Evolutionary conservation across 371 early-diverging fungal species (phyloP), one percentile per base, ranked within the genome.

Genomic region (Mucor mucedo): DNA sequence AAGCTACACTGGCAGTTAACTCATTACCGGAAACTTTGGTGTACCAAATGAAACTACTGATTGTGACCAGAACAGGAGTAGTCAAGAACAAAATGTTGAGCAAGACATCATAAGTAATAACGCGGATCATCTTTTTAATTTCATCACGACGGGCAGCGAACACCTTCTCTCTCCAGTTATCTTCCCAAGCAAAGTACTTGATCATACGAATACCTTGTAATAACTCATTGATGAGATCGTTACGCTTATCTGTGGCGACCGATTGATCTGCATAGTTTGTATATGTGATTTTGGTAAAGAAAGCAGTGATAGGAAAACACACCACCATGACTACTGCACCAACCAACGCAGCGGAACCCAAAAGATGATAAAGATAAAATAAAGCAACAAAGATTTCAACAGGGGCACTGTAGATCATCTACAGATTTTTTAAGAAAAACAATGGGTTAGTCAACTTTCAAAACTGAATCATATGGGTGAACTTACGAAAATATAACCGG

Each of bases 181-280:
- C n/a, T 55, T 89, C 89, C 89, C 87, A 89, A 13, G 89, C 85
- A 73, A 86, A 84, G 58, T 85, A 85, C 55, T 89, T 89, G 62
- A 89, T 84, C 78, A 87, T 85, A 30, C 87, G 83, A 30, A 89
- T 87, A n/a, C 84, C 87, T 58, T 87, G 83, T 6, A 89, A 70
- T 28, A 89, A 33, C 71, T 92, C 88, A 50, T 83, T 83, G 35
- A 82, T 64, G 3, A 82, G 58, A 10, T 72, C 71, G 50, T 80
- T 78, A 21, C 85, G 75, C 21, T 64, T 70, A 66, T 85, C 85
- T 40, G 68, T 73, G 27, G 82, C 76, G 8, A 49, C 38, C 0
- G 69, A 65, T 4, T 72, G 40, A 0, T 58, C 55, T 0, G 55
- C 58, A 29, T 75, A 79, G 8, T 45, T 63, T 8, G 55, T 52